Evolutionary conservation across 2,329 filamentous ascomycete species (phyloP).

Genomic region (Xylaria sp.): DNA sequence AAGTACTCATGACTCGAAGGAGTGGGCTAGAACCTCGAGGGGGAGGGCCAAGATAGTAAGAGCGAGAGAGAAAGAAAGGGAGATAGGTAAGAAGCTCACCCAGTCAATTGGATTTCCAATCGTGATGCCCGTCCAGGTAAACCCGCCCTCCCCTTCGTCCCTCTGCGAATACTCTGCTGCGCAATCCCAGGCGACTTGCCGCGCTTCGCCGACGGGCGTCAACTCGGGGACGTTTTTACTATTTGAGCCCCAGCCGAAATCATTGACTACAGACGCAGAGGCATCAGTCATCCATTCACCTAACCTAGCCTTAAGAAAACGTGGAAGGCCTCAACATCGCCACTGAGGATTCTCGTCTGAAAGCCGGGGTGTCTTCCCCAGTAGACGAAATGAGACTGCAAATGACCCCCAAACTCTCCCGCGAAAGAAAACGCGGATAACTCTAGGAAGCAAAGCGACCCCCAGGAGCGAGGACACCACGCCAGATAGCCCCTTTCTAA

Average conservation of each 20-base stretch:
- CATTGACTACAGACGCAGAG: conserved; percentile 37
- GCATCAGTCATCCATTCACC: background rate
- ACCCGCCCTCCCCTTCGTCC: conserved; percentile 35
- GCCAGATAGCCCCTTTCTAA: no score
- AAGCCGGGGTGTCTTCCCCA: no score
- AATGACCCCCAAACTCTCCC: background rate
- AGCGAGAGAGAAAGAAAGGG: background rate
- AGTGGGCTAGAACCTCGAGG: background rate
- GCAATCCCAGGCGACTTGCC: conserved; percentile 42
- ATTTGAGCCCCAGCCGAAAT: conserved; percentile 48
- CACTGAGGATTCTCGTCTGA: background rate
- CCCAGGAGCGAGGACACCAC: background rate
- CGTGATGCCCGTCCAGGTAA: conserved; percentile 49
- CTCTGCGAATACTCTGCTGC: conserved; percentile 39
- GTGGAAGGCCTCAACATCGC: no score
- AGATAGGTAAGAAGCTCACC: conserved; percentile 40
- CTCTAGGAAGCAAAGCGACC: background rate
- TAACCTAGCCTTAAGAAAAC: no score
- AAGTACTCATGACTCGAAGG: background rate
- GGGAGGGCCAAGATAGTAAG: background rate
- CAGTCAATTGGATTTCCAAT: conserved; percentile 50
- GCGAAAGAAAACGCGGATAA: background rate
- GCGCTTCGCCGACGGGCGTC: conserved; percentile 34
- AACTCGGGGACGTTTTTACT: conserved; percentile 45
- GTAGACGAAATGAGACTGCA: no score